These are phyloP conservation scores for Cenchrus purpureus DNA, from an alignment of 176 grass and related monocot genomes.

Conservation along the genomic window DNA sequence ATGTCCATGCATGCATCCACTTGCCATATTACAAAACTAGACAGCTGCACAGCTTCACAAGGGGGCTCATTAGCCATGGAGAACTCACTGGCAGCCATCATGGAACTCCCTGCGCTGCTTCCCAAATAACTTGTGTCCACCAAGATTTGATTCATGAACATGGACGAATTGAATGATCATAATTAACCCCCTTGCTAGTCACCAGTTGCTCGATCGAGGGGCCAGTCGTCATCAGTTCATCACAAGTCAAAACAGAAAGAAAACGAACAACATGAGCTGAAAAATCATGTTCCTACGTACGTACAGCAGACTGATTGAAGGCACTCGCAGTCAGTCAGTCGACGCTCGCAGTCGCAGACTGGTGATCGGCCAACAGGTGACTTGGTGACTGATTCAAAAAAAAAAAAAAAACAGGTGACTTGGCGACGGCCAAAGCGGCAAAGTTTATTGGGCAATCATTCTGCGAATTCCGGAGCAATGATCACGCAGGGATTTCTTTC, in stretches of 20 bases:
- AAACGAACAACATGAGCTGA: too few species aligned
- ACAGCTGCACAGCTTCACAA: constrained; percentile 12
- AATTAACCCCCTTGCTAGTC: too few species aligned
- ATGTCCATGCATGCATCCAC: constrained; percentile 17
- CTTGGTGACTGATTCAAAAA: too few species aligned
- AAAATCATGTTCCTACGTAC: too few species aligned
- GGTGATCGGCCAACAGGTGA: constrained; percentile 8
- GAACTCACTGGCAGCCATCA: not conserved
- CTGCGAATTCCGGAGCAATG: constrained; percentile 43
- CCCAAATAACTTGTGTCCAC: not conserved
- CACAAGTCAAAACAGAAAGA: too few species aligned
- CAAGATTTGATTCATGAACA: not conserved
- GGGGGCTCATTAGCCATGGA: not conserved
- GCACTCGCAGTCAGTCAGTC: too few species aligned
- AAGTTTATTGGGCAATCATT: constrained; percentile 39
- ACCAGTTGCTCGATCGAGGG: too few species aligned
- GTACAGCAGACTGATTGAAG: constrained; percentile 27
- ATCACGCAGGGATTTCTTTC: constrained; percentile 29
- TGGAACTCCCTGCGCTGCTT: not conserved
- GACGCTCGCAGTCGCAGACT: not conserved
- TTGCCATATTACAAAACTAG: constrained; percentile 35
- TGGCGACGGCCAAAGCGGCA: not conserved
- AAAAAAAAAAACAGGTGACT: not conserved
- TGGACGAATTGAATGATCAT: too few species aligned
- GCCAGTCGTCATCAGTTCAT: too few species aligned